Conservation (phyloP, 768 basidiomycete species). For the Kwoniella sp. region DNA sequence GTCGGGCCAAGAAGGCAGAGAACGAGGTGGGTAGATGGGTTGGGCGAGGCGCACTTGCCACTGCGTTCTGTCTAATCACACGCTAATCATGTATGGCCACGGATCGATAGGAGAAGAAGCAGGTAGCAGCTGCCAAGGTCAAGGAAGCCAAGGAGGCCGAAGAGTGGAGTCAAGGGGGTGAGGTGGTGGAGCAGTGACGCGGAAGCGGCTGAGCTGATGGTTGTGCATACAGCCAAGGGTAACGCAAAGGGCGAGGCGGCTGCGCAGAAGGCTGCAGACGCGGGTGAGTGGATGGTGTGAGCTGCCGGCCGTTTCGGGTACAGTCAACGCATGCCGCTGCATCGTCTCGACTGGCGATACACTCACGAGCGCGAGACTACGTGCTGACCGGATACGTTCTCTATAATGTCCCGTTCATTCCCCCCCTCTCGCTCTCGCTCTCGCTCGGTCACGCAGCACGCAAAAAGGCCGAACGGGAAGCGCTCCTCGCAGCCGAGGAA, state of each 20-base stretch:
- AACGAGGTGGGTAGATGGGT: slow-evolving; percentile 39
- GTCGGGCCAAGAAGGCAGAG: slow-evolving; percentile 67
- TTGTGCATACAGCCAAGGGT: slow-evolving; percentile 31
- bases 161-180: slow-evolving; percentile 65
- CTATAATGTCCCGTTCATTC: too few species aligned
- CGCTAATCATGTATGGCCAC: background rate
- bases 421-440: too few species aligned
- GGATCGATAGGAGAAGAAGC: slow-evolving; percentile 20
- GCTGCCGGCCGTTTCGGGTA: background rate
- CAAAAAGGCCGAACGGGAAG: slow-evolving; percentile 79
- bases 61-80: background rate
- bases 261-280: slow-evolving; percentile 44
- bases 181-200: slow-evolving; percentile 42
- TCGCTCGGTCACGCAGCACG: slow-evolving; percentile 53
- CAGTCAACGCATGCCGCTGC: too few species aligned
- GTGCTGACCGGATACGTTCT: too few species aligned
- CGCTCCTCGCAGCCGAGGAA: slow-evolving; percentile 85
- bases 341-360: too few species aligned
- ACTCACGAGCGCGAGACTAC: too few species aligned
- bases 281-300: slow-evolving; percentile 21
- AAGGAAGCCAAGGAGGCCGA: slow-evolving; percentile 46
- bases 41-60: too few species aligned
- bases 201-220: background rate
- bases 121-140: slow-evolving; percentile 36
- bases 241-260: slow-evolving; percentile 41